These are phyloP conservation scores for Colletotrichum gloeosporioides DNA, from an alignment of 2,329 filamentous ascomycete genomes.

Conservation along the genomic window DNA sequence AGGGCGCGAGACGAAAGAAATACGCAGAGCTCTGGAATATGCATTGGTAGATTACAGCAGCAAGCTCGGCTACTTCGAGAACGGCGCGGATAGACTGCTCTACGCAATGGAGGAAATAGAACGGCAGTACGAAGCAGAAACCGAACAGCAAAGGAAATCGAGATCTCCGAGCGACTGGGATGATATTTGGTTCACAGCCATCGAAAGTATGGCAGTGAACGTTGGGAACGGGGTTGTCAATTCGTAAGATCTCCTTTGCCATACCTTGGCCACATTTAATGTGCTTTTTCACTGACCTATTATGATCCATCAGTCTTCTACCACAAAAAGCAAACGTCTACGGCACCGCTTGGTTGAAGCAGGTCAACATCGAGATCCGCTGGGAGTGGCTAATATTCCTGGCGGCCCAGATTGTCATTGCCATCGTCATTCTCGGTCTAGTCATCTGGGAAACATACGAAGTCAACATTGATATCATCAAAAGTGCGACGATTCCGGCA, in stretches of 20 bases:
- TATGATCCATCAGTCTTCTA: too few relatives aligned
- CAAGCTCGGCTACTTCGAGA: too few relatives aligned
- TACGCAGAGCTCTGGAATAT: background rate
- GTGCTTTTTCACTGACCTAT: too few relatives aligned
- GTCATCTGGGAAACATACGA: background rate
- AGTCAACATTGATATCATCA: background rate
- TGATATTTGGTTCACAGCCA: background rate
- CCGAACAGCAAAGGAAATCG: too few relatives aligned
- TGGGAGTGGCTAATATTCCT: background rate
- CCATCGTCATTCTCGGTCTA: background rate
- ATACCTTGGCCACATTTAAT: too few relatives aligned
- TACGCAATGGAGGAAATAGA: background rate
- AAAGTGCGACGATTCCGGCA: background rate
- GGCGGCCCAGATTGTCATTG: background rate
- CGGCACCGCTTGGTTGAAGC: background rate
- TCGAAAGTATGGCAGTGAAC: background rate
- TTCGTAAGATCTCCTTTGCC: background rate
- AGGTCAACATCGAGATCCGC: background rate
- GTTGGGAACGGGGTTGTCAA: background rate
- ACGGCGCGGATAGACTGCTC: background rate
- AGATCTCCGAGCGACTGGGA: background rate
- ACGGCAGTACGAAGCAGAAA: too few relatives aligned
- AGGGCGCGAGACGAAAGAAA: background rate
- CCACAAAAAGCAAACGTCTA: background rate
- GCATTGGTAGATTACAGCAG: too few relatives aligned